Evolutionary conservation across 2,329 filamentous ascomycete species (phyloP).

Genomic region (Dothideomycetes sp.): DNA sequence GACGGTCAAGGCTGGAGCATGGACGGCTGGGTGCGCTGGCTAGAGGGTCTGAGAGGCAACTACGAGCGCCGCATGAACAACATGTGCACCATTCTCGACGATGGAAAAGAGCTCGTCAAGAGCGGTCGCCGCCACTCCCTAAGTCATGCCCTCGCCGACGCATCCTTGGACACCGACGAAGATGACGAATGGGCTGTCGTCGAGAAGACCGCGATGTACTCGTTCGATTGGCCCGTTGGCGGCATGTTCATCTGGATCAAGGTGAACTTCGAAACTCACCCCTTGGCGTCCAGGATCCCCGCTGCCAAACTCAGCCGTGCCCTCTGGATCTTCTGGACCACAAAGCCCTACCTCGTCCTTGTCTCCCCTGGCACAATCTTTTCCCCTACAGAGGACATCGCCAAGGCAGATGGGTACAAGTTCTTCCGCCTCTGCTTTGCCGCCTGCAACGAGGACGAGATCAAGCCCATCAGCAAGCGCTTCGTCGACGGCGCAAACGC

Average conservation of each 20-base stretch:
- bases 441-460: constrained; percentile 61
- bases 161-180: constrained; percentile 10
- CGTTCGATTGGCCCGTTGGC: constrained; percentile 69
- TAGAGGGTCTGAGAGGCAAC: constrained; percentile 68
- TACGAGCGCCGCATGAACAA: constrained; percentile 77
- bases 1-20: constrained; percentile 59
- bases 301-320: constrained; percentile 47
- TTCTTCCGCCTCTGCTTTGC: constrained; percentile 78
- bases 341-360: constrained; percentile 58
- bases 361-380: constrained; percentile 65
- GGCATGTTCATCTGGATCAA: constrained; percentile 90
- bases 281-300: constrained; percentile 48
- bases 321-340: constrained; percentile 61
- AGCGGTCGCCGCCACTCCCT: constrained; percentile 37
- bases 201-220: constrained; percentile 61
- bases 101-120: constrained; percentile 54
- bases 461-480: constrained; percentile 50
- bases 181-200: constrained; percentile 62
- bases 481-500: constrained; percentile 58
- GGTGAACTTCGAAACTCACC: constrained; percentile 61
- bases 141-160: constrained; percentile 15
- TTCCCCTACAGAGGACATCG: constrained; percentile 51
- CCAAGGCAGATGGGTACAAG: constrained; percentile 50
- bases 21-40: constrained; percentile 83
- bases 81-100: constrained; percentile 67